Evolutionary conservation across 306 rosid genomes (phyloP).

Genomic region (Acmispon strigosus): DNA sequence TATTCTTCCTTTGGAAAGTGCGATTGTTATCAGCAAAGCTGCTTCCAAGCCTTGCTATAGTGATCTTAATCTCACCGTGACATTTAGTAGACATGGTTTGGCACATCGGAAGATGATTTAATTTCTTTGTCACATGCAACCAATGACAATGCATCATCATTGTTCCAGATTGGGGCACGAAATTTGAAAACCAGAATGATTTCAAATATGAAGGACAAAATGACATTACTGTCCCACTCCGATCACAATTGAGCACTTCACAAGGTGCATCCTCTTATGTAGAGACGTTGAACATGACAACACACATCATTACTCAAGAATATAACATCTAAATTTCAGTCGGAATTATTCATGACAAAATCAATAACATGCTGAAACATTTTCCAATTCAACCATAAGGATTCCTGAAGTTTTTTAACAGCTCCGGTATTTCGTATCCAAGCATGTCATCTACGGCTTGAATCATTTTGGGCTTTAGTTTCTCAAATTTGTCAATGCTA

Average conservation of each 20-base stretch:
- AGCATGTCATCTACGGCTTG: slow-evolving; percentile 91
- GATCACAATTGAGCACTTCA: not conserved
- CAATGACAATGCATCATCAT: not conserved
- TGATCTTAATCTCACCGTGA: too few relatives aligned
- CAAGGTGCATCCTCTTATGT: too few relatives aligned
- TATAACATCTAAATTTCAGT: not conserved
- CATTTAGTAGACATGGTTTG: not conserved
- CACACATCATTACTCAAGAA: not conserved
- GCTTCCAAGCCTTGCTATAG: too few relatives aligned
- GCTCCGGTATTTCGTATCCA: slow-evolving; percentile 88
- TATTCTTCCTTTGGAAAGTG: too few relatives aligned
- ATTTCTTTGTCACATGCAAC: not conserved
- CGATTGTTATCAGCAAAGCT: too few relatives aligned
- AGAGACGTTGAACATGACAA: not conserved
- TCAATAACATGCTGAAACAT: not conserved
- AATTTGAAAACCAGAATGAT: not conserved
- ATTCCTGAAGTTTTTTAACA: slow-evolving; percentile 75
- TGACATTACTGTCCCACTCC: not conserved
- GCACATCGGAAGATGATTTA: not conserved
- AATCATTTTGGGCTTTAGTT: slow-evolving; percentile 86
- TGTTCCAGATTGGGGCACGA: not conserved
- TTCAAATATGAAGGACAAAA: not conserved
- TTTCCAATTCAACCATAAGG: slow-evolving; percentile 50
- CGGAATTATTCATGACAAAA: not conserved
- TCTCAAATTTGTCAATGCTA: slow-evolving; percentile 81